phyloP scores from a whole-genome alignment of 2,329 filamentous ascomycete species.

The Verticillium nonalfalfae region DNA sequence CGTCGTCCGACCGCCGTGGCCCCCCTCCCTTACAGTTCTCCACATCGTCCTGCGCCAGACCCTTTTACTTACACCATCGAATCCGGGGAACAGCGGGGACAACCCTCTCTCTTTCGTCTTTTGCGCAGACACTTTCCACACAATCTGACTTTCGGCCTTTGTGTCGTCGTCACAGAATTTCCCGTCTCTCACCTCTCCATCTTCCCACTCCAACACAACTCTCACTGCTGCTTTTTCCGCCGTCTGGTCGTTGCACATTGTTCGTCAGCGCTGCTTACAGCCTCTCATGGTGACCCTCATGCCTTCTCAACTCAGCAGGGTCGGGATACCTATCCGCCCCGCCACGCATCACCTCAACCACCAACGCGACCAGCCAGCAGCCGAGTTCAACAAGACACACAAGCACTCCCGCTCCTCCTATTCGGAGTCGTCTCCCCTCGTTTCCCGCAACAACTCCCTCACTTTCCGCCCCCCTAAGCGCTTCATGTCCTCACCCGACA shows the following conservation, averaged over 20 bases:
- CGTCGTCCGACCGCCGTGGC: neutral
- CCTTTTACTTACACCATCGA: constrained; percentile 10
- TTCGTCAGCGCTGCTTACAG: neutral
- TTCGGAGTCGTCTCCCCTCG: constrained; percentile 51
- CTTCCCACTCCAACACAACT: neutral
- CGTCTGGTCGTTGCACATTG: neutral
- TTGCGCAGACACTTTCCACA: constrained; percentile 5
- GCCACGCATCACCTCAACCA: constrained; percentile 19
- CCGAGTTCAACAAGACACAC: constrained; percentile 33
- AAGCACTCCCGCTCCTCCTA: constrained; percentile 58
- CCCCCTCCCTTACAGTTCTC: neutral
- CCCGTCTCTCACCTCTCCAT: neutral
- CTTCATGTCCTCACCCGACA: constrained; percentile 54
- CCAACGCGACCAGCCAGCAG: constrained; percentile 10
- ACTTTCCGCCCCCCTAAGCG: constrained; percentile 56
- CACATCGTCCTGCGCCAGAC: constrained; percentile 1
- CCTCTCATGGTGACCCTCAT: constrained; percentile 16
- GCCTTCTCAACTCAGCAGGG: constrained; percentile 25
- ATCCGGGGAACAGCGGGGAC: constrained; percentile 13
- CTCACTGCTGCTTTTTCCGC: neutral
- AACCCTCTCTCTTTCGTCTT: constrained; percentile 6
- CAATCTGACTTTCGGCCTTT: neutral
- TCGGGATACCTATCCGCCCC: constrained; percentile 25
- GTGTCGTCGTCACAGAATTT: neutral
- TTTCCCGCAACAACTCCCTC: constrained; percentile 52